Conservation (phyloP, 345 rosid genomes). For the Camelina laxa region DNA sequence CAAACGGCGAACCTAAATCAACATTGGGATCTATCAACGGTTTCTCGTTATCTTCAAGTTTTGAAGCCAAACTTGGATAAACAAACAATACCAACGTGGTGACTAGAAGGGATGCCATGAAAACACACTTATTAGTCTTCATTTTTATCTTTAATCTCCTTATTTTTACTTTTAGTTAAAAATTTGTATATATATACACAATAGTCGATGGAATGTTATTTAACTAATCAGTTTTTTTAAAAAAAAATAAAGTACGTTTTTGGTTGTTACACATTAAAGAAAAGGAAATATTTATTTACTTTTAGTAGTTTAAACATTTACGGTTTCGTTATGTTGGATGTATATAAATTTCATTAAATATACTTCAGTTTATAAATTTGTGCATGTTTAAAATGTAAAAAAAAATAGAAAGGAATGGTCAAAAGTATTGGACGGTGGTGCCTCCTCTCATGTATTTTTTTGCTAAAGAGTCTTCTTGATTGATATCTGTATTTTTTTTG, state of each 20-base stretch:
- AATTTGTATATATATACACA: no score
- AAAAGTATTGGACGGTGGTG: slow-evolving; percentile 2
- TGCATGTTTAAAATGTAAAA: not conserved
- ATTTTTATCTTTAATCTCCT: not conserved
- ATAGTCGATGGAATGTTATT: no score
- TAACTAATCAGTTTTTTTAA: no score
- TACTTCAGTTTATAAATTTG: no score
- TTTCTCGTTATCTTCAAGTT: not conserved
- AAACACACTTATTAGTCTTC: not conserved
- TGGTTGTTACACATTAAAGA: no score
- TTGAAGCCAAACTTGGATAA: slow-evolving; percentile 1
- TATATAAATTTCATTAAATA: no score
- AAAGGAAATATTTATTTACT: no score
- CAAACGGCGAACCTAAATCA: not conserved
- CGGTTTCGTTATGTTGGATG: no score
- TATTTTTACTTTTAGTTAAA: not conserved
- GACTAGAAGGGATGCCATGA: not conserved
- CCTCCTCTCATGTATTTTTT: not conserved
- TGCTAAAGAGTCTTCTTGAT: slow-evolving; percentile 5
- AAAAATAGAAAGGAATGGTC: not conserved
- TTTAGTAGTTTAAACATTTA: no score
- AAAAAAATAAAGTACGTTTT: no score
- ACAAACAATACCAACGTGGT: not conserved
- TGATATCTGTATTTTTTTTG: slow-evolving; percentile 2
- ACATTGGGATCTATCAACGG: slow-evolving; percentile 9